Evolutionary conservation across 257 asterid species (phyloP).

Genomic region (Phtheirospermum japonicum): DNA sequence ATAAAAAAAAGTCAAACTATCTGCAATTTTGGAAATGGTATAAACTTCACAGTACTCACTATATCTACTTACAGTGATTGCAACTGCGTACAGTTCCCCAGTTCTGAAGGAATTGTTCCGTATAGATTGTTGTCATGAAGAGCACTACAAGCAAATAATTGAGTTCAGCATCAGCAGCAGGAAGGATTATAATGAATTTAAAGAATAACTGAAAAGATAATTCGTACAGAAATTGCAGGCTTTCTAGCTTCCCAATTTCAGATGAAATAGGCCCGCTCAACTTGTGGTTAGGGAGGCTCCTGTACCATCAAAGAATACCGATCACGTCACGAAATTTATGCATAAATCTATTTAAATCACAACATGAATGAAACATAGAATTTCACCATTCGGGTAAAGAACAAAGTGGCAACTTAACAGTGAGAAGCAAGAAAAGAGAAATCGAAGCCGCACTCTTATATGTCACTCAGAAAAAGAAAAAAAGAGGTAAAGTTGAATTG

Average conservation of each 20-base stretch:
- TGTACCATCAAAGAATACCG: conserved; percentile 37
- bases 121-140: conserved; percentile 87
- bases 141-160: conserved; percentile 49
- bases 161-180: conserved; percentile 32
- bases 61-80: conserved; percentile 80
- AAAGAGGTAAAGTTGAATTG: conserved; percentile 21
- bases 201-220: conserved; percentile 26
- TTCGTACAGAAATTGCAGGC: conserved; percentile 77
- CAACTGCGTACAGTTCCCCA: conserved; percentile 87
- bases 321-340: conserved; percentile 22
- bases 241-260: conserved; percentile 84
- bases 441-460: neutral
- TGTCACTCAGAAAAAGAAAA: neutral
- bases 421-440: conserved; percentile 22
- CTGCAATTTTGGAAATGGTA: conserved; percentile 20
- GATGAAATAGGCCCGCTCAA: conserved; percentile 82
- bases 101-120: conserved; percentile 82
- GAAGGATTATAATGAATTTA: conserved; percentile 16
- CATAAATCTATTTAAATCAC: conserved; percentile 2
- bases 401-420: conserved; percentile 7
- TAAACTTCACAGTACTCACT: conserved; percentile 13
- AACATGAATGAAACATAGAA: neutral
- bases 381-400: neutral
- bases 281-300: conserved; percentile 91
- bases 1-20: conserved; percentile 15